Base-by-base conservation (phyloP, 768 basidiomycete species). In the Phanerochaete sordida region DNA sequence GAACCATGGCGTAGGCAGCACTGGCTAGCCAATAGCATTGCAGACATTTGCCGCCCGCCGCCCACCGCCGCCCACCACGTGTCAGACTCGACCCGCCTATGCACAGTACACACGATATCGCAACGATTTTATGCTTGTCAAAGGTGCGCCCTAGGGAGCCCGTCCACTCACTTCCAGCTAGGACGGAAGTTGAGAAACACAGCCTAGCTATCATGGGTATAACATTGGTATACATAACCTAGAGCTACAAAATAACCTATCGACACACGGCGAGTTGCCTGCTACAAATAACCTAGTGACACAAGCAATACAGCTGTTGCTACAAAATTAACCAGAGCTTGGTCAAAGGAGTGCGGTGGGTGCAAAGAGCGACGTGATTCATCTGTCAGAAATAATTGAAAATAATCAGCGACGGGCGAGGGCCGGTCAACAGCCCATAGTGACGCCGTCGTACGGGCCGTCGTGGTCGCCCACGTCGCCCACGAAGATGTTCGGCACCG, bases 401-500 rank as follows among this genome's bases (percentile, higher is more conserved):
- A 43, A 43, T 12, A 8, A 48, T 24, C 5, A 23, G 24, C 7
- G 47, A 12, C 24, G 11, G 3, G 3, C 7, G 27, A 33, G 31
- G 30, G 30, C 52, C 21, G 7, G 31, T 28, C 27, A 51, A 54
- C 53, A 54, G 33, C 35, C 37, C 53, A 54, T 57, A 15, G 19
- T 21, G 19, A 77, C 66, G 26, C 75, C 74, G 45, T 74, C 66
- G 59, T 75, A 79, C 19, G 77, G 74, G 66, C 83, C 85, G 56
- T 74, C 67, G 62, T 88, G 88, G 59, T 88, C 73, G 23, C 58
- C 33, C 35, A 68, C 57, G 47, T 75, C 58, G 1, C 83, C 75
- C 8, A 71, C 72, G 24, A 83, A 78, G 57, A 89, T 73, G 28
- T 76, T 78, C 0, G 76, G 65, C 3, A 86, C 84, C 55, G 81